Conservation (phyloP, 768 basidiomycete species). For the Hericium rajendrae region DNA sequence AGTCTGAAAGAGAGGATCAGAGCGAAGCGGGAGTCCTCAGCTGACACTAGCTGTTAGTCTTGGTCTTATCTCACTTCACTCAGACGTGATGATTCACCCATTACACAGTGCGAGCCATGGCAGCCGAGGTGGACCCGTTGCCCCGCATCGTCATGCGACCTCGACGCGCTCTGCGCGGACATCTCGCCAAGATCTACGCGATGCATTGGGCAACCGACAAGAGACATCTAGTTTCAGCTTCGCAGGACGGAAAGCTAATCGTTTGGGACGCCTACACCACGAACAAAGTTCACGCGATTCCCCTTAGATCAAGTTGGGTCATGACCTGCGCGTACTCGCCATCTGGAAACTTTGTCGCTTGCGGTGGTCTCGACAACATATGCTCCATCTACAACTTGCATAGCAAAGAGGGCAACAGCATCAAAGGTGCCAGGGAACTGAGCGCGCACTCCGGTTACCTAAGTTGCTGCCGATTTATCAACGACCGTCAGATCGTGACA, state of each 20-base stretch:
- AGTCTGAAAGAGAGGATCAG: slow-evolving; percentile 98
- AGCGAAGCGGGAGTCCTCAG: slow-evolving; percentile 90
- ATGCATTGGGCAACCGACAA: slow-evolving; percentile 99
- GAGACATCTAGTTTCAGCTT: slow-evolving; percentile 97
- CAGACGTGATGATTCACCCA: slow-evolving; percentile 8
- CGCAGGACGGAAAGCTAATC: slow-evolving; percentile 97
- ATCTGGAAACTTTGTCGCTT: slow-evolving; percentile 94
- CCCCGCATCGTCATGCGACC: slow-evolving; percentile 97
- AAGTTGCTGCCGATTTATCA: slow-evolving; percentile 97
- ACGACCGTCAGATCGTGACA: slow-evolving; percentile 97
- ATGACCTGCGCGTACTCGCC: slow-evolving; percentile 99
- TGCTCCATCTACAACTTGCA: slow-evolving; percentile 97
- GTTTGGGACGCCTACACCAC: slow-evolving; percentile 99
- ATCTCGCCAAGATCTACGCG: slow-evolving; percentile 98
- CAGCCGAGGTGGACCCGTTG: slow-evolving; percentile 89
- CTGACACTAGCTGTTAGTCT: slow-evolving; percentile 88
- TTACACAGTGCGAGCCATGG: slow-evolving; percentile 91
- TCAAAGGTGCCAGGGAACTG: slow-evolving; percentile 88
- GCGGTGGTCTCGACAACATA: slow-evolving; percentile 98
- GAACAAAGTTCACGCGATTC: slow-evolving; percentile 99
- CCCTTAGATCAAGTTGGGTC: slow-evolving; percentile 96
- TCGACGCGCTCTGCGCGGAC: slow-evolving; percentile 88
- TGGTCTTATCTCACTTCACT: slow-evolving; percentile 1
- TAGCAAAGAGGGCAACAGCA: slow-evolving; percentile 62
- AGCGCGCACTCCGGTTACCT: slow-evolving; percentile 98